phyloP scores from a whole-genome alignment of 176 grass and related monocot genomes.

The Triticum urartu region DNA sequence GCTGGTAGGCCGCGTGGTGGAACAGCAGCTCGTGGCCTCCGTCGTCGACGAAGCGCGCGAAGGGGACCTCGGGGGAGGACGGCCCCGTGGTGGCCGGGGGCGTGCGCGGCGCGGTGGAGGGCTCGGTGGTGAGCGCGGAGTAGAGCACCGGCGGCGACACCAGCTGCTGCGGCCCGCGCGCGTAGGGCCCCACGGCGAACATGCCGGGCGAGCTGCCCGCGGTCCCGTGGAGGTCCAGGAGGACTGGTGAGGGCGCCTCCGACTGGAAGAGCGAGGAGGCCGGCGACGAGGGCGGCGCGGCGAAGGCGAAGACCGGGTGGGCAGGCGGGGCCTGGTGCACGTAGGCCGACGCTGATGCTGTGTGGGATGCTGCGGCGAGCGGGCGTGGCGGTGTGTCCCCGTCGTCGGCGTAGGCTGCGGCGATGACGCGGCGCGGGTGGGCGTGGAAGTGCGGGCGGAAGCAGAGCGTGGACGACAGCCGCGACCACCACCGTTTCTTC shows the following conservation, averaged over 20 bases:
- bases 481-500: conserved; percentile 50
- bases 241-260: conserved; percentile 41
- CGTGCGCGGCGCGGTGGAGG: conserved; percentile 76
- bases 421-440: conserved; percentile 32
- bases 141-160: conserved; percentile 72
- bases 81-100: conserved; percentile 53
- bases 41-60: conserved; percentile 33
- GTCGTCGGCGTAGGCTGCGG: conserved; percentile 22
- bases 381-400: conserved; percentile 17
- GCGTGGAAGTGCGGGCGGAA: conserved; percentile 26
- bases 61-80: conserved; percentile 84
- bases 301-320: conserved; percentile 29
- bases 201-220: conserved; percentile 56
- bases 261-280: conserved; percentile 50
- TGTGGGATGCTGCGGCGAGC: neutral
- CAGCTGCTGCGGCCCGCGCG: conserved; percentile 60
- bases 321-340: conserved; percentile 20
- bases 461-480: conserved; percentile 31
- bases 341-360: neutral
- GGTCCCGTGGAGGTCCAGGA: conserved; percentile 23
- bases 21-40: neutral
- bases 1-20: conserved; percentile 37
- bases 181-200: conserved; percentile 70
- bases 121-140: conserved; percentile 65
- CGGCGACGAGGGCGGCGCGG: conserved; percentile 61